Evolutionary conservation across 129 eudicot genomes (phyloP), one percentile per base, ranked within the genome.

Genomic region (Lactuca sativa): DNA sequence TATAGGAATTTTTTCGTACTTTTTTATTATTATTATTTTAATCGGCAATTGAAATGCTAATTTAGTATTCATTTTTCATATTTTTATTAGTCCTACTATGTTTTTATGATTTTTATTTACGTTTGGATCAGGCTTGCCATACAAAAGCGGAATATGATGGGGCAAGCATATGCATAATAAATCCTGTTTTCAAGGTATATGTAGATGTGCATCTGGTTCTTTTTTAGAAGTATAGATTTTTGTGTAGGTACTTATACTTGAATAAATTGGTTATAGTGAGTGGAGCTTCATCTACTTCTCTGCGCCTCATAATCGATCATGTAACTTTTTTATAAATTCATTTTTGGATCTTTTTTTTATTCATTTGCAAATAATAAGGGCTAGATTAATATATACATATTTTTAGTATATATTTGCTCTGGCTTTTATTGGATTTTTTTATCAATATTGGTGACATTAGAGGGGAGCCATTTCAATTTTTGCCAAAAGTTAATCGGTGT

Each of bases 151-250:
- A 93, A 54, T 93, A 93, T 36, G 98, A 76, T 41, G 98, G 98
- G 15, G 98, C 98, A 37, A 89, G 98, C 86, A 93, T 93, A 82
- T 93, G 98, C 82, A 85, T 97, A 44, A 89, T 96, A 34, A 93
- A 93, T 79, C 98, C 95, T 47, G 98, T 93, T 73, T 93, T 93
- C 82, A 93, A 93, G 78, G 98, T 97, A 62, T 18, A 18, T 18
- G 21, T 18, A 18, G 21, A 1, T 18, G 21, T 18, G 21, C 21
- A 18, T 18, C 0, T 18, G 21, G 21, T 18, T 18, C 21, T 18
- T 18, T 18, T 18, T 18, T 41, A 41, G 2, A 53, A 53, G 5
- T 67, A 52, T 48, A 32, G 21, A 34, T 54, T 11, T 63, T 32
- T 74, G 59, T 31, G 38, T 62, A 93, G 97, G 98, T 93, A 89